These are phyloP conservation scores for Kwoniella mangroviensis DNA, from an alignment of 768 basidiomycete genomes.

Conservation along the genomic window DNA sequence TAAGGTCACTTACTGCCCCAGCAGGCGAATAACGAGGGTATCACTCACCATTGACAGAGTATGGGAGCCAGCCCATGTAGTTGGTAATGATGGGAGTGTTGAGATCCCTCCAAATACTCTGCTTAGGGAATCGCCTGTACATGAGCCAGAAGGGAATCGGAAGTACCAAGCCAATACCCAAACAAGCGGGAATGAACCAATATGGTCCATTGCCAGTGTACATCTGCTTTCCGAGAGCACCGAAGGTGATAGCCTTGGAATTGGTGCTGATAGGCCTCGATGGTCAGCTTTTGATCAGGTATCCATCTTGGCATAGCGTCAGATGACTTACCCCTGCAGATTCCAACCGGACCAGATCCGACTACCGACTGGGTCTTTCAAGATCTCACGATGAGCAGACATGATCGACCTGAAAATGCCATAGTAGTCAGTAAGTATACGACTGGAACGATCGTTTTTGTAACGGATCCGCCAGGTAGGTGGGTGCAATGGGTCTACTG, in stretches of 20 bases:
- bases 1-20: slow-evolving; percentile 14
- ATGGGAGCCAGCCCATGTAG: no score
- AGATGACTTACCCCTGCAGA: slow-evolving; percentile 8
- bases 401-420: slow-evolving; percentile 61
- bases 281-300: no score
- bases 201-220: slow-evolving; percentile 61
- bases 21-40: no score
- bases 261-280: slow-evolving; percentile 61
- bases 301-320: no score
- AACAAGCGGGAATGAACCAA: slow-evolving; percentile 61
- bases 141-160: slow-evolving; percentile 65
- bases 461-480: no score
- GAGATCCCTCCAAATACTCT: slow-evolving; percentile 60
- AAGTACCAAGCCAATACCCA: slow-evolving; percentile 61
- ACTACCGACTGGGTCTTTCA: slow-evolving; percentile 64
- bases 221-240: slow-evolving; percentile 57
- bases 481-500: background rate
- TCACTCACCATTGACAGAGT: no score
- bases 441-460: no score
- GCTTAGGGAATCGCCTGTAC: slow-evolving; percentile 45
- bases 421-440: background rate
- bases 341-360: slow-evolving; percentile 32
- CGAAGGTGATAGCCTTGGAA: slow-evolving; percentile 66
- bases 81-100: slow-evolving; percentile 36
- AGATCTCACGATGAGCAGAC: slow-evolving; percentile 62